Evolutionary conservation across 2,329 filamentous ascomycete species (phyloP).

Genomic region (Calonectria hawksworthii): DNA sequence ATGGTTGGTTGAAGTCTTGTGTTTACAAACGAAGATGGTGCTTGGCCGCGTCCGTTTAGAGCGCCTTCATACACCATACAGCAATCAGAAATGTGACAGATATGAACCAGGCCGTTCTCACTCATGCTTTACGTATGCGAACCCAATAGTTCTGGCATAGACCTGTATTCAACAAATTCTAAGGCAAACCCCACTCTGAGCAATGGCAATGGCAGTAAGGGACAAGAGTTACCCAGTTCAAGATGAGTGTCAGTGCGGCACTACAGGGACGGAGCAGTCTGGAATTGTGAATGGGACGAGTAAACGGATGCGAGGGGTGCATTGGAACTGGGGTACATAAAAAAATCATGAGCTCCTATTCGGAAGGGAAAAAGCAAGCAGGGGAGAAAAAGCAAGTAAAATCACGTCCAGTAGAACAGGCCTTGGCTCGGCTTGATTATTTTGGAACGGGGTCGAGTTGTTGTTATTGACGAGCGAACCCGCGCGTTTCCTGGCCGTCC

Average conservation of each 20-base stretch:
- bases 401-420: neutral
- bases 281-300: neutral
- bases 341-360: neutral
- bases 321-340: neutral
- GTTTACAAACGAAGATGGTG: neutral
- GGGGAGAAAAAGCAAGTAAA: neutral
- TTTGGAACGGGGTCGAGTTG: slow-evolving; percentile 38
- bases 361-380: neutral
- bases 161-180: neutral
- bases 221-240: neutral
- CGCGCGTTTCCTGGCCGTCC: slow-evolving; percentile 48
- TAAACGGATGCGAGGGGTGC: neutral
- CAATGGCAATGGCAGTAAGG: neutral
- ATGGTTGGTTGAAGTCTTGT: neutral
- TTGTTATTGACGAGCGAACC: slow-evolving; percentile 44
- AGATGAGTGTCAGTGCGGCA: neutral
- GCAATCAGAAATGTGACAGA: neutral
- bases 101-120: neutral
- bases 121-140: neutral
- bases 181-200: neutral
- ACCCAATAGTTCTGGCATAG: too few species aligned
- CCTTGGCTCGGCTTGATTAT: slow-evolving; percentile 33
- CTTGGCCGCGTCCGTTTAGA: neutral
- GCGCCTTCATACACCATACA: neutral
- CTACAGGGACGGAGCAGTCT: neutral